A percentile compares a stretch with the other conserved stretches of the same genome.
These are phyloP conservation scores for Fusarium cicatricum DNA, from an alignment of 2,329 filamentous ascomycete species.

Conservation along the genomic window DNA sequence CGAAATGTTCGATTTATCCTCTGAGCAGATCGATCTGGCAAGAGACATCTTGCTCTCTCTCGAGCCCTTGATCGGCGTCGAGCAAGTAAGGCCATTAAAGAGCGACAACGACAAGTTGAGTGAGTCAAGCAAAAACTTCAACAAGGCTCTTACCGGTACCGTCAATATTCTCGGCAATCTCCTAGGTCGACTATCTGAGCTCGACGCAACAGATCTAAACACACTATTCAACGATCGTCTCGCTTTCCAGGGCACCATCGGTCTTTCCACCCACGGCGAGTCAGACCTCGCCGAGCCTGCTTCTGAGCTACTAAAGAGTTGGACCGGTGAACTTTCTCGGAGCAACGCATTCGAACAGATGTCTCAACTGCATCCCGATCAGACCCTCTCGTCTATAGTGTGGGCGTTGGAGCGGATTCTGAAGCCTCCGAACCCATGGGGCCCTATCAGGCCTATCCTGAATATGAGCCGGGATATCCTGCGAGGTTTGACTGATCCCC, in stretches of 20 bases:
- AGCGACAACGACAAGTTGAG: constrained; percentile 50
- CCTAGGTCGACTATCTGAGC: constrained; percentile 81
- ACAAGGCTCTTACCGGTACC: constrained; percentile 69
- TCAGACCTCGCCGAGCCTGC: constrained; percentile 80
- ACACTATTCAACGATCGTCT: constrained; percentile 72
- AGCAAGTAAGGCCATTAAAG: constrained; percentile 71
- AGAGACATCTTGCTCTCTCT: constrained; percentile 76
- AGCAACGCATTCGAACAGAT: constrained; percentile 50
- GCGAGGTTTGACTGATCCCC: constrained; percentile 63
- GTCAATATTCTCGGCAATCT: constrained; percentile 72
- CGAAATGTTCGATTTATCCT: constrained; percentile 80
- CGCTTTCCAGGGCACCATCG: constrained; percentile 78
- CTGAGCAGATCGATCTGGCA: constrained; percentile 76
- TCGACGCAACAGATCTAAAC: constrained; percentile 73
- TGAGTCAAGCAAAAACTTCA: constrained; percentile 71
- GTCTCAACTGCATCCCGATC: constrained; percentile 51
- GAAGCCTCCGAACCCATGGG: constrained; percentile 57
- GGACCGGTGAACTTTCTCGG: constrained; percentile 72
- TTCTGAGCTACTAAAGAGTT: constrained; percentile 81
- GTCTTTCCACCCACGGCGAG: constrained; percentile 82
- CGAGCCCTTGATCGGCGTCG: constrained; percentile 75
- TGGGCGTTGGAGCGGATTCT: constrained; percentile 49
- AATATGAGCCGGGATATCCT: constrained; percentile 66
- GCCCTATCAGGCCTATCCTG: constrained; percentile 64
- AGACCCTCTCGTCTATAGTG: constrained; percentile 55